Evolutionary conservation across 2,329 filamentous ascomycete genomes (phyloP), one percentile per base, ranked within the genome.

Genomic region (Clarireedia monteithiana): DNA sequence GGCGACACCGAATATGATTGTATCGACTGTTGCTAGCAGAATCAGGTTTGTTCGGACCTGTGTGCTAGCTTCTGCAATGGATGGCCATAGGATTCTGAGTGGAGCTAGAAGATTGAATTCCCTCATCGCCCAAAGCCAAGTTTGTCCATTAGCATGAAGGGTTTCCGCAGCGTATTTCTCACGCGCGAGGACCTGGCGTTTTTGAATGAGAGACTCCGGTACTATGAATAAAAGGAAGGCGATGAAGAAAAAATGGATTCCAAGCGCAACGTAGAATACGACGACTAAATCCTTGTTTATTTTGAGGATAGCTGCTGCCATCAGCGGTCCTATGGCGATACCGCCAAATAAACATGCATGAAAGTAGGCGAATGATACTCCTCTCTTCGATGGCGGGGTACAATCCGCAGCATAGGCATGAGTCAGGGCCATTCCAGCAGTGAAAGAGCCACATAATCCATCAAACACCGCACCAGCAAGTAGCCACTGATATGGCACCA

Each of bases 341-440:
- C 94, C 94, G 1, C 81, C 79, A 70, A 96, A 97, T 7, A 99
- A 76, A 63, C 86, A 91, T 10, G 89, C 91, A 65, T 97, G 89
- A 64, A 97, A 86, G 68, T 91, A 92, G 6, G 90, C 91, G 69
- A 97, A 94, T 4, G 85, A 83, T 6, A 95, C 87, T 58, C 86
- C 88, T 20, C 94, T 84, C 66, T 82, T 83, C 30, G 88, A 86
- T 0, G 91, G 88, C 4, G 87, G 77, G 0, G 91, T 92, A 71
- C 90, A 96, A 70, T 99, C 94, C 42, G 89, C 85, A 12, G 88
- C 86, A 70, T 97, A 99, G 0, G 92, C 90, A 69, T 95, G 86
- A 23, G 83, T 85, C 20, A 86, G 75, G 47, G 86, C 84, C 75
- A 87, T 87, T 27, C 86, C 86, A 0, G 89, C 83, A 1, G 91